Percentiles rank a stretch among this genome's conserved stretches.
Conservation (phyloP, 805 yeast genomes). For the Brettanomyces naardenensis region DNA sequence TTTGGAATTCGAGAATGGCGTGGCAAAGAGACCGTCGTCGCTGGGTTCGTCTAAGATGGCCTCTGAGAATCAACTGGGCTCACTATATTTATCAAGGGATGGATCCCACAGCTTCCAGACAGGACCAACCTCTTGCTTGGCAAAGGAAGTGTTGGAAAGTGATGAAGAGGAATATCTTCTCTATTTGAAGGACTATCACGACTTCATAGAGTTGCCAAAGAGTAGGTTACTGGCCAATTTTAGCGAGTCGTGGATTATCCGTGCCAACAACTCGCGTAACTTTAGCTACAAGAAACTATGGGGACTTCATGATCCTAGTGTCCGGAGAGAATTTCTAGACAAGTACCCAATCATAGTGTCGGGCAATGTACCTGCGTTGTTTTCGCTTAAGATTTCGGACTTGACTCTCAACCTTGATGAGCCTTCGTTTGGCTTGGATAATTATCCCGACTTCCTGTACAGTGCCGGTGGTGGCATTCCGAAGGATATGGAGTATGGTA, state of each 20-base stretch:
- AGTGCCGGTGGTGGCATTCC: conserved; percentile 47
- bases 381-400: conserved; percentile 42
- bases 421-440: conserved; percentile 44
- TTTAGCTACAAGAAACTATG: background rate
- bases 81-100: too few species aligned
- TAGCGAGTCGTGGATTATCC: conserved; percentile 25
- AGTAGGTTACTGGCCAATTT: conserved; percentile 20
- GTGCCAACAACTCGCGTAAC: conserved; percentile 11
- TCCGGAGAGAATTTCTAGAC: conserved; percentile 17
- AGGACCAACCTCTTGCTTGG: conserved; percentile 11
- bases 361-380: conserved; percentile 40
- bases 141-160: conserved; percentile 12
- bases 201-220: conserved; percentile 19
- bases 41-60: too few species aligned
- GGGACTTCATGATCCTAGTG: conserved; percentile 20
- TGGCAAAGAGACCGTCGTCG: background rate
- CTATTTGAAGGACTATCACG: conserved; percentile 16
- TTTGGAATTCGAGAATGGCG: conserved; percentile 1
- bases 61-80: too few species aligned
- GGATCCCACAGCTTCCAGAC: too few species aligned
- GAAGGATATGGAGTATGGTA: conserved; percentile 40
- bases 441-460: conserved; percentile 36
- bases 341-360: conserved; percentile 22
- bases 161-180: conserved; percentile 17
- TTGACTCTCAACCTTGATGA: conserved; percentile 39